Evolutionary conservation across 441 rosid species (phyloP), one percentile per base, ranked within the genome.

Genomic region (Gossypium aridum): DNA sequence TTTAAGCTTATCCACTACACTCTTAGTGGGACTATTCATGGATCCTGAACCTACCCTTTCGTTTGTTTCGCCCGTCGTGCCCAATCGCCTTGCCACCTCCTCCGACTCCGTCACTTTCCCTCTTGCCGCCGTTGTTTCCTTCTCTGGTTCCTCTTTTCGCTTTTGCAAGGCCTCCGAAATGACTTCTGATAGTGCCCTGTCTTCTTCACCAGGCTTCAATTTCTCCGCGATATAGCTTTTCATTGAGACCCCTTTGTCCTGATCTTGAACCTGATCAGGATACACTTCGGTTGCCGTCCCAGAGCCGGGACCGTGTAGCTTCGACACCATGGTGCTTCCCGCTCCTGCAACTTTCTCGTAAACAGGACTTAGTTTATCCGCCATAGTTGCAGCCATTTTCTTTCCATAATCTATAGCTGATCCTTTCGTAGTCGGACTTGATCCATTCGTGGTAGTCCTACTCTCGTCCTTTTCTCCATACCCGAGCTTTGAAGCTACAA

Each of bases 191-290:
- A 90, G 78, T 0, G 96, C 96, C 78, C 54, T 87, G 64, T 92
- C 94, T 59, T 85, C 97, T 20, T 90, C 97, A n/a, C 94, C 87
- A 2, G 94, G 90, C 84, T 13, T 88, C 63, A 91, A 56, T 67
- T 88, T 91, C 77, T 86, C 94, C 4, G 83, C 80, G 0, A 89
- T 2, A 55, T 89, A 90, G n/a, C 76, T 81, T 80, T 74, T 93
- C 75, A 84, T 51, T 0, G 93, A 73, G 13, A 81, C 84, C 55
- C 86, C 84, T 79, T 80, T 86, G 19, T 83, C 85, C 72, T 83
- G 78, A 8, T 47, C 81, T 23, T 26, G 64, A 0, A 47, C 54
- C 1, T 73, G 23, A 19, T 7, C 67, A 1, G 19, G 26, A 14
- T 39, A 72, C 6, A 39, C 51, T 31, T 75, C 65, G 19, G 4